Evolutionary conservation across 225 moss, liverwort and hornwort genomes (phyloP).

Genomic region (Pleurozium schreberi): DNA sequence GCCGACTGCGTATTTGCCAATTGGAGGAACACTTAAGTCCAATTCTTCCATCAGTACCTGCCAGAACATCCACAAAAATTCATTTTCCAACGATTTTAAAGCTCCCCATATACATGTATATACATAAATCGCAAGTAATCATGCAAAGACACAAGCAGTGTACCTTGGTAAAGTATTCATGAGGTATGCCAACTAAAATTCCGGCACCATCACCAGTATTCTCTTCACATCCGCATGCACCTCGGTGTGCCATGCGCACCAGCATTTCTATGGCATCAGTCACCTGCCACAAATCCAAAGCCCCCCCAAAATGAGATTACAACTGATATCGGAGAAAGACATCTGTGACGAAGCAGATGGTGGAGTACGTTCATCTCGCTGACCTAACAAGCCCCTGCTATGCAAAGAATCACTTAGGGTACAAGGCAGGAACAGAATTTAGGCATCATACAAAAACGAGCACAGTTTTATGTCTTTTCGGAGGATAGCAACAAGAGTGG

Average conservation of each 20-base stretch:
- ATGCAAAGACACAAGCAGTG: not conserved
- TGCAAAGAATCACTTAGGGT: not conserved
- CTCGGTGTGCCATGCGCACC: slow-evolving; percentile 80
- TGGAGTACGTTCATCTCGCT: not conserved
- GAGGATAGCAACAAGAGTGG: not conserved
- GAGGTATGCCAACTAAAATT: slow-evolving; percentile 63
- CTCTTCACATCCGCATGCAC: slow-evolving; percentile 82
- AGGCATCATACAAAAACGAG: not conserved
- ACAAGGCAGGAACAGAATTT: not conserved
- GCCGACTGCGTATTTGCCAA: slow-evolving; percentile 68
- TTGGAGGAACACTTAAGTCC: slow-evolving; percentile 46
- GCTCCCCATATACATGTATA: not conserved
- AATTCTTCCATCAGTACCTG: slow-evolving; percentile 59
- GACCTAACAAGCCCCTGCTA: not conserved
- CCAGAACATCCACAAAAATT: not conserved
- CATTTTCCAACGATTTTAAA: not conserved
- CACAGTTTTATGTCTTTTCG: not conserved
- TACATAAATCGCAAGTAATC: not conserved
- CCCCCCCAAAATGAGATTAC: not conserved
- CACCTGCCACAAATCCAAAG: slow-evolving; percentile 38
- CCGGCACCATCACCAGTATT: slow-evolving; percentile 92
- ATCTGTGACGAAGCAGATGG: not conserved
- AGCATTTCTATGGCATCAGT: slow-evolving; percentile 85
- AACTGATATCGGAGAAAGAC: not conserved
- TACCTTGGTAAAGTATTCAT: slow-evolving; percentile 61